Conservation (phyloP, 2,329 filamentous ascomycete genomes). For the Fusarium abutilonis region DNA sequence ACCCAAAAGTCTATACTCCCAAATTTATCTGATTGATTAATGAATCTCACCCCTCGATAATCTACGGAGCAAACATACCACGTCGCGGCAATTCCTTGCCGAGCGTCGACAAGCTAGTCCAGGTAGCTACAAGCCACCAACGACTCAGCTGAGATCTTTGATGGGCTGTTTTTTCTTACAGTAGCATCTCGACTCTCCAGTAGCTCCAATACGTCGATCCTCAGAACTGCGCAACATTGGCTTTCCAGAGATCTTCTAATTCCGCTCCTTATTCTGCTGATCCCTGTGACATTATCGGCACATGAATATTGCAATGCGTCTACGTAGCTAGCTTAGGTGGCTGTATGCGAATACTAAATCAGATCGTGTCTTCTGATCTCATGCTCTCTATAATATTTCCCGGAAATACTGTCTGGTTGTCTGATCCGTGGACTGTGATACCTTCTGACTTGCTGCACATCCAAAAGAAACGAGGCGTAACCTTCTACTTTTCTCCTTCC, state of each 20-base stretch:
- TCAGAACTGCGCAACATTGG: background rate
- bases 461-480: constrained; percentile 26
- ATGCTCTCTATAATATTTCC: constrained; percentile 2
- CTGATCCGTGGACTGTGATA: constrained; percentile 26
- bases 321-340: constrained; percentile 6
- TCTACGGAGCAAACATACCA: constrained; percentile 23
- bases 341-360: constrained; percentile 25
- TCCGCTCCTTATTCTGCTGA: constrained; percentile 6
- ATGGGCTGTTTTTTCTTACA: constrained; percentile 22
- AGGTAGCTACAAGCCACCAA: constrained; percentile 35
- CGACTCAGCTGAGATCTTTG: constrained; percentile 17
- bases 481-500: background rate
- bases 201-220: background rate
- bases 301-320: constrained; percentile 21
- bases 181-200: no score
- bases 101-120: constrained; percentile 25
- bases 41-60: constrained; percentile 3
- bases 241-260: background rate
- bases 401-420: constrained; percentile 16
- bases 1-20: background rate
- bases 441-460: constrained; percentile 4
- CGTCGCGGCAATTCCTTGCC: constrained; percentile 44
- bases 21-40: constrained; percentile 30
- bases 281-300: constrained; percentile 6
- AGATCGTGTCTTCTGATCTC: constrained; percentile 9